These are phyloP conservation scores for Phoenix dactylifera DNA, from an alignment of 176 grass and related monocot genomes.

Conservation along the genomic window DNA sequence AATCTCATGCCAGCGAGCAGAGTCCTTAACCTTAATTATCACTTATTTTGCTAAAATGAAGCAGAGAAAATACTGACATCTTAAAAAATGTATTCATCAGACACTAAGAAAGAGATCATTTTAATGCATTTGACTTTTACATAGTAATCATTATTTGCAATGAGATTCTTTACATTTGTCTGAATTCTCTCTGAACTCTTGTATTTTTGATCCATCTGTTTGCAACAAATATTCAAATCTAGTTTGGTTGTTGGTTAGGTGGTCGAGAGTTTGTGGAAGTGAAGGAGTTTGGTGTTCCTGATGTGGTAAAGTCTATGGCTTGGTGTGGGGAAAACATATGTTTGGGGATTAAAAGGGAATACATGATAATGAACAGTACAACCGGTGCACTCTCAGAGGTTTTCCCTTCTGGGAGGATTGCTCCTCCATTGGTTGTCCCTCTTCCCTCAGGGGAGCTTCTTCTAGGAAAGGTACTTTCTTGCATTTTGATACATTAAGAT, in stretches of 20 bases:
- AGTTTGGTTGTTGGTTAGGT: slow-evolving; percentile 39
- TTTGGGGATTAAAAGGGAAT: slow-evolving; percentile 79
- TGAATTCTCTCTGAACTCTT: neutral
- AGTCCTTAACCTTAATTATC: too few relatives aligned
- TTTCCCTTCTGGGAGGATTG: slow-evolving; percentile 87
- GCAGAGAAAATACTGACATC: too few relatives aligned
- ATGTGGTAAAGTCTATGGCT: slow-evolving; percentile 75
- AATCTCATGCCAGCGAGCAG: too few relatives aligned
- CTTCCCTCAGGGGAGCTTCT: slow-evolving; percentile 76
- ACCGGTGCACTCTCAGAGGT: slow-evolving; percentile 75
- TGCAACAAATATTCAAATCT: slow-evolving; percentile 10
- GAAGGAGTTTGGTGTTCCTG: slow-evolving; percentile 88
- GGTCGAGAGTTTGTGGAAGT: slow-evolving; percentile 88
- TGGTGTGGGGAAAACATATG: slow-evolving; percentile 98
- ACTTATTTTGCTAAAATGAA: too few relatives aligned
- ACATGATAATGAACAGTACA: slow-evolving; percentile 83
- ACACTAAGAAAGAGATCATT: too few relatives aligned
- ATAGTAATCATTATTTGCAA: too few relatives aligned
- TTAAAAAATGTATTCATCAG: too few relatives aligned
- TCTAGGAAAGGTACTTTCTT: slow-evolving; percentile 69
- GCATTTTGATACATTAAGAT: neutral
- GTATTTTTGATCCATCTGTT: slow-evolving; percentile 13
- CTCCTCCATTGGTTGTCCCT: slow-evolving; percentile 79
- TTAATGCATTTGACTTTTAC: too few relatives aligned
- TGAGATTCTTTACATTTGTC: too few relatives aligned